A percentile compares a stretch with the other conserved stretches of the same genome.
Evolutionary conservation across 73 alveolate species (phyloP).

Genomic region (Paramecium tetraurelia): DNA sequence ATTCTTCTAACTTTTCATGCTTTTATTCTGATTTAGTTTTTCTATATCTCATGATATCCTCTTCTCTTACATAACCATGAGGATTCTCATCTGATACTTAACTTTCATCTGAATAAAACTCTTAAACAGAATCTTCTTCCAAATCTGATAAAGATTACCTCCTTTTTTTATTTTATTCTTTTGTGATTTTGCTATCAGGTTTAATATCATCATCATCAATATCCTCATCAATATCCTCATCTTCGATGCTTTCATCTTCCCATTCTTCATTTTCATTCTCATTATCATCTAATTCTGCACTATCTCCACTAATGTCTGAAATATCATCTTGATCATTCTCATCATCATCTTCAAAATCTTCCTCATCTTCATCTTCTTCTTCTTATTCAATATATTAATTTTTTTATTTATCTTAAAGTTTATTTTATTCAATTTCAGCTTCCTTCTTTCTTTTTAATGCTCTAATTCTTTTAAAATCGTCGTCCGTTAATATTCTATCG

Average conservation of each 20-base stretch:
- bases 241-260: slow-evolving; percentile 69
- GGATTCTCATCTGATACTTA: slow-evolving; percentile 69
- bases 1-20: slow-evolving; percentile 35
- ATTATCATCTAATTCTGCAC: slow-evolving; percentile 61
- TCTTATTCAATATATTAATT: background rate
- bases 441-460: slow-evolving; percentile 65
- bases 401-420: background rate
- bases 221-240: slow-evolving; percentile 81
- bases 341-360: background rate
- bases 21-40: slow-evolving; percentile 61
- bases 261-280: slow-evolving; percentile 41
- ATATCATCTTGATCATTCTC: slow-evolving; percentile 76
- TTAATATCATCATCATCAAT: slow-evolving; percentile 66
- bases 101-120: slow-evolving; percentile 42
- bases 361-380: slow-evolving; percentile 40
- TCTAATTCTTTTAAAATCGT: slow-evolving; percentile 82
- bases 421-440: background rate
- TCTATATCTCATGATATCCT: slow-evolving; percentile 64
- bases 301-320: slow-evolving; percentile 66
- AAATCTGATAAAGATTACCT: slow-evolving; percentile 58
- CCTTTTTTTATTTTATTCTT: slow-evolving; percentile 64
- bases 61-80: slow-evolving; percentile 70
- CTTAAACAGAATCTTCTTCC: slow-evolving; percentile 54
- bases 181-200: background rate
- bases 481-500: slow-evolving; percentile 72